A percentile compares a stretch with the other conserved stretches of the same genome.
These are phyloP conservation scores for Rhododendron kiyosumense DNA, from an alignment of 148 eudicot genomes.

Conservation along the genomic window DNA sequence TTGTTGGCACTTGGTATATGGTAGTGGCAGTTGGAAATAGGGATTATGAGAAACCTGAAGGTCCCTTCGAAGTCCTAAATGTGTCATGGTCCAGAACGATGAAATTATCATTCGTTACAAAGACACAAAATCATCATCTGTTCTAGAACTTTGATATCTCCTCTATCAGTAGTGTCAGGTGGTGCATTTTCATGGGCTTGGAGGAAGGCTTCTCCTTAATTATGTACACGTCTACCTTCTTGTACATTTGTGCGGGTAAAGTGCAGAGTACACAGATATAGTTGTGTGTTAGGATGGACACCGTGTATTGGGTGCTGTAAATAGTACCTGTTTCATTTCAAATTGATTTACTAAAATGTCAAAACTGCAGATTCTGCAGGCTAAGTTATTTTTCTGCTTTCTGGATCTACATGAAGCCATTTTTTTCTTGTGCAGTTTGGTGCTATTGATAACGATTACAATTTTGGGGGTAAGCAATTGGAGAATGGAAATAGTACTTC, in stretches of 20 bases:
- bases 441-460: background rate
- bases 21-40: background rate
- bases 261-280: background rate
- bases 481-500: constrained; percentile 1
- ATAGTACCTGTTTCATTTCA: background rate
- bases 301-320: background rate
- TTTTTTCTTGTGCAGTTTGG: constrained; percentile 12
- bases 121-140: background rate
- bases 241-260: background rate
- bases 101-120: background rate
- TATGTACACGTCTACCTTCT: background rate
- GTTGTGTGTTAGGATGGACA: background rate
- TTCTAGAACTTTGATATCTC: background rate
- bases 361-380: background rate
- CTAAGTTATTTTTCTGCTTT: background rate
- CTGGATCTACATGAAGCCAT: background rate
- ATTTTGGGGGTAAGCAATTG: constrained; percentile 1
- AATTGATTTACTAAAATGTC: background rate
- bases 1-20: background rate
- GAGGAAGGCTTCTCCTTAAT: background rate
- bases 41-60: background rate
- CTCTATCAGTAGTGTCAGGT: background rate
- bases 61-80: background rate
- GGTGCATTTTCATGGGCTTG: background rate
- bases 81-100: background rate